Conservation (phyloP, 2,329 filamentous ascomycete genomes). For the Pseudomassariella vexata region DNA sequence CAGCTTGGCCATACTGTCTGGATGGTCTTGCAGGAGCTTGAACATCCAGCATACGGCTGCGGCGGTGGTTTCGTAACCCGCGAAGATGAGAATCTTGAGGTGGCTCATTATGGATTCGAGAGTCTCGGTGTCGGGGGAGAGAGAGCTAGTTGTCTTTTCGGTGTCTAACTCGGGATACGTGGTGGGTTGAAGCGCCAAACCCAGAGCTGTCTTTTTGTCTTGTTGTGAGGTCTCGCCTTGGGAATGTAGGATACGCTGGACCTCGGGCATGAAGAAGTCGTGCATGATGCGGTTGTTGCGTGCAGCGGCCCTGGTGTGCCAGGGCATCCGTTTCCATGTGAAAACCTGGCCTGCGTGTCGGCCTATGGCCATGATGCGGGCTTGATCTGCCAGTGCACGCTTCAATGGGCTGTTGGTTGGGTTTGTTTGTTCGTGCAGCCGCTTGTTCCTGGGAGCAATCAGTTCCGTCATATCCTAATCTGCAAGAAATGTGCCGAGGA, state of each 20-base stretch:
- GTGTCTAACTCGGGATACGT: background rate
- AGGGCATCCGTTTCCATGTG: background rate
- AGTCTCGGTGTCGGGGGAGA: slow-evolving; percentile 6
- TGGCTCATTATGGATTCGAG: slow-evolving; percentile 10
- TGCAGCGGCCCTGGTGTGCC: slow-evolving; percentile 8
- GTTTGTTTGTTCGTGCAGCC: background rate
- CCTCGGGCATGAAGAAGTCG: slow-evolving; percentile 16
- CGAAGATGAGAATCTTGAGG: slow-evolving; percentile 18
- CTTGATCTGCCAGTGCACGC: slow-evolving; percentile 1
- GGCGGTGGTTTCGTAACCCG: slow-evolving; percentile 21
- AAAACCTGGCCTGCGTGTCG: background rate
- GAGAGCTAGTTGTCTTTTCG: background rate
- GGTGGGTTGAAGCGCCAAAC: background rate
- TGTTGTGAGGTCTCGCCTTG: background rate
- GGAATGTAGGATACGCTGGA: slow-evolving; percentile 8
- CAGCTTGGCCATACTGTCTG: slow-evolving; percentile 14
- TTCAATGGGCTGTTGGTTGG: background rate
- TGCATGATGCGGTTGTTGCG: slow-evolving; percentile 19
- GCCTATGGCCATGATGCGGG: background rate
- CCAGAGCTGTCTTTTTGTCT: background rate
- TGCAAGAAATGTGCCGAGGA: background rate
- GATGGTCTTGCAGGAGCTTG: slow-evolving; percentile 14
- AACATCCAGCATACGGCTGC: slow-evolving; percentile 15
- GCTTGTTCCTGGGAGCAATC: background rate
- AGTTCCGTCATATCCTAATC: background rate